phyloP scores from a whole-genome alignment of 2,329 filamentous ascomycete genomes.

The Reticulascus tulasneorum region DNA sequence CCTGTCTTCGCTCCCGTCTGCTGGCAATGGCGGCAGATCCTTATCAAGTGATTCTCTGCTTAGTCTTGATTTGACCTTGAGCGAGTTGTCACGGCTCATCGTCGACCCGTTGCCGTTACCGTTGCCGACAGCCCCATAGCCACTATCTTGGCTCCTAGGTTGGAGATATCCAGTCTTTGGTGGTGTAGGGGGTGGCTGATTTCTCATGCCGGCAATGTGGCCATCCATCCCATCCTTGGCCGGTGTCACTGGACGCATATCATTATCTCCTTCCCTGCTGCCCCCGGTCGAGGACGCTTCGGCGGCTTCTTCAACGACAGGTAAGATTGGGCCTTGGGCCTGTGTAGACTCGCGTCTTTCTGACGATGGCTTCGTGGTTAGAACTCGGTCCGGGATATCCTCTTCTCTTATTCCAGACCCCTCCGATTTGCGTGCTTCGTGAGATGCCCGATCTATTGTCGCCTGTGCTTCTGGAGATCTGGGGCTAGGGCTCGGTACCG shows the following conservation, averaged over 20 bases:
- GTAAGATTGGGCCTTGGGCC: slow-evolving; percentile 57
- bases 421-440: slow-evolving; percentile 31
- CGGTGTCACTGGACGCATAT: slow-evolving; percentile 36
- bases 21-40: slow-evolving; percentile 53
- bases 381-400: slow-evolving; percentile 58
- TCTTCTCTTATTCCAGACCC: slow-evolving; percentile 32
- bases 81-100: slow-evolving; percentile 23
- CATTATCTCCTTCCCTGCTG: slow-evolving; percentile 45
- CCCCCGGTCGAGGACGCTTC: slow-evolving; percentile 68
- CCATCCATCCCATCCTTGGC: slow-evolving; percentile 32
- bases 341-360: slow-evolving; percentile 52
- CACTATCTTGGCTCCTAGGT: slow-evolving; percentile 44
- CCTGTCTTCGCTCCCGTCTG: slow-evolving; percentile 14
- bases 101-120: slow-evolving; percentile 26
- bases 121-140: slow-evolving; percentile 32
- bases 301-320: slow-evolving; percentile 85
- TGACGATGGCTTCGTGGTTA: slow-evolving; percentile 33
- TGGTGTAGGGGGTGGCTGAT: slow-evolving; percentile 41
- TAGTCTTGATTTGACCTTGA: slow-evolving; percentile 32
- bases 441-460: slow-evolving; percentile 36
- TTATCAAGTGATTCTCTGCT: slow-evolving; percentile 59
- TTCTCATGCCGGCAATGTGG: slow-evolving; percentile 13
- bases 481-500: slow-evolving; percentile 29
- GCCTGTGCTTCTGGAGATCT: slow-evolving; percentile 34
- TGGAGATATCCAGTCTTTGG: slow-evolving; percentile 39